These are phyloP conservation scores for Metschnikowia peoriensis DNA, from an alignment of 805 yeast species.

Conservation along the genomic window DNA sequence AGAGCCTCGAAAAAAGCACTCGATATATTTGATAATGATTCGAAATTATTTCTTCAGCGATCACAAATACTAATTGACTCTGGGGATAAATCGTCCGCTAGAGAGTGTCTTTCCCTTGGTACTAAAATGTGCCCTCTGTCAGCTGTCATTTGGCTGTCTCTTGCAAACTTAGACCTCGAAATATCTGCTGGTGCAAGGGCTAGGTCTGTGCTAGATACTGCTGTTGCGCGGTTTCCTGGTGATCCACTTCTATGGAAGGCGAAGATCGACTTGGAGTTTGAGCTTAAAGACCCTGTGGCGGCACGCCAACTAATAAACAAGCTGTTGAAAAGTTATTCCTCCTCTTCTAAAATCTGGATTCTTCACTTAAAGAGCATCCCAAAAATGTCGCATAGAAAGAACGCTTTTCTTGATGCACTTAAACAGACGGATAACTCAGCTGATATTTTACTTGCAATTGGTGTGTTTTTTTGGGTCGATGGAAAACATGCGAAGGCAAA, in stretches of 20 bases:
- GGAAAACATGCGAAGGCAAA: slow-evolving; percentile 62
- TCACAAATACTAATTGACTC: slow-evolving; percentile 49
- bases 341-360: slow-evolving; percentile 63
- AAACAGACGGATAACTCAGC: slow-evolving; percentile 61
- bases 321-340: slow-evolving; percentile 59
- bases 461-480: slow-evolving; percentile 62
- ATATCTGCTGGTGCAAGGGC: slow-evolving; percentile 52
- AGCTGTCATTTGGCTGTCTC: slow-evolving; percentile 52
- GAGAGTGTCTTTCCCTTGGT: slow-evolving; percentile 49
- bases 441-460: slow-evolving; percentile 60
- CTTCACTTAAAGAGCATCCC: slow-evolving; percentile 49
- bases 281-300: slow-evolving; percentile 46
- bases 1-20: slow-evolving; percentile 47
- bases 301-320: slow-evolving; percentile 55
- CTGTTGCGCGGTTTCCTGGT: slow-evolving; percentile 49
- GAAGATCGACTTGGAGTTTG: slow-evolving; percentile 56
- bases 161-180: slow-evolving; percentile 44
- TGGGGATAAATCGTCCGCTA: slow-evolving; percentile 36
- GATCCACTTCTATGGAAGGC: slow-evolving; percentile 57
- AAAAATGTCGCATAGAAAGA: slow-evolving; percentile 52
- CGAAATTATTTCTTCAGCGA: slow-evolving; percentile 59
- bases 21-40: slow-evolving; percentile 44
- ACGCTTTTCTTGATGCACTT: slow-evolving; percentile 68
- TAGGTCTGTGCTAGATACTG: slow-evolving; percentile 70
- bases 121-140: slow-evolving; percentile 45